These are phyloP conservation scores for Lumnitzera racemosa DNA, from an alignment of 345 rosid genomes.

Conservation along the genomic window DNA sequence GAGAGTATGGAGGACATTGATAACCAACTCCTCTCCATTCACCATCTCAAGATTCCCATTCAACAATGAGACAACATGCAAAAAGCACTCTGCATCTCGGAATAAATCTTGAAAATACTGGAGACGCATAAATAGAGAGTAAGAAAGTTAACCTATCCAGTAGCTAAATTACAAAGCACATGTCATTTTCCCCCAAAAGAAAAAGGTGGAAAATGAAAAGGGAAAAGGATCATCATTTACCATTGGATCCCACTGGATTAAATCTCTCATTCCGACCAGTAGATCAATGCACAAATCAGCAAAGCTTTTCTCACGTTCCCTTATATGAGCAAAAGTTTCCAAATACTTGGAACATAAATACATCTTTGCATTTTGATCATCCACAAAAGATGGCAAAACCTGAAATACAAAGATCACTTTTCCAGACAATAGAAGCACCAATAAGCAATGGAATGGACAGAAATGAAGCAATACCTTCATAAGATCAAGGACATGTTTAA, in stretches of 20 bases:
- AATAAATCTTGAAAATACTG: conserved; percentile 89
- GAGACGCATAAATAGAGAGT: conserved; percentile 16
- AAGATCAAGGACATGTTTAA: conserved; percentile 60
- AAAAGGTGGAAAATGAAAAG: not conserved
- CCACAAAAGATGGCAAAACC: conserved; percentile 47
- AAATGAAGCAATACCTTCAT: conserved; percentile 56
- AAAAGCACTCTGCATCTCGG: conserved; percentile 88
- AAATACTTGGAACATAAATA: conserved; percentile 79
- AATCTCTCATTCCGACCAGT: conserved; percentile 75
- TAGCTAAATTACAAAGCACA: too few species aligned
- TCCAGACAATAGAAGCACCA: conserved; percentile 6
- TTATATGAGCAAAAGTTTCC: conserved; percentile 80
- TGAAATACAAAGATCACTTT: conserved; percentile 21
- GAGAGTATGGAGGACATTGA: conserved; percentile 81
- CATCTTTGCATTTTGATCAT: conserved; percentile 62
- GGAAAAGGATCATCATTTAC: conserved; percentile 28
- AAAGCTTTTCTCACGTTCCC: conserved; percentile 63
- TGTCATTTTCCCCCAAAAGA: not conserved
- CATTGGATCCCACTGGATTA: conserved; percentile 49
- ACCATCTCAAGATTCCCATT: conserved; percentile 76
- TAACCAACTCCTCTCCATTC: conserved; percentile 77
- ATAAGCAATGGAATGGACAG: not conserved
- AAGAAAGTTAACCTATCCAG: too few species aligned
- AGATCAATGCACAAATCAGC: conserved; percentile 62
- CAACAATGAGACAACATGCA: conserved; percentile 84